Evolutionary conservation across 441 rosid genomes (phyloP), one percentile per base, ranked within the genome.

Genomic region (Rhodomyrtus psidioides): DNA sequence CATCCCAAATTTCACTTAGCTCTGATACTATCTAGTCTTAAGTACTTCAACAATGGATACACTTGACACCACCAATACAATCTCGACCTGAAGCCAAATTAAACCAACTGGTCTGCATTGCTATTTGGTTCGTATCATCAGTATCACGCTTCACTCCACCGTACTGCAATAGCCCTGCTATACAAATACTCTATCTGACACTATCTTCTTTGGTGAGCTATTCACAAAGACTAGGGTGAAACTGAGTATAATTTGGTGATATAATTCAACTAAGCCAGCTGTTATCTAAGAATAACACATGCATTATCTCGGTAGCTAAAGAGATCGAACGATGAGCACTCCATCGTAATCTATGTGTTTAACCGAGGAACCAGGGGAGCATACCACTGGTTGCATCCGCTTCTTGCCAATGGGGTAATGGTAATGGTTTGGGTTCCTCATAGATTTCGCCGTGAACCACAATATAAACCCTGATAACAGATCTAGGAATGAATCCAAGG

Each of bases 381-480:
- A 13, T 39, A 93, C 95, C 88, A 92, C 93, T 14, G 96, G 96
- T 70, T 93, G 96, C 96, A 94, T 94, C 82, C 96, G 86, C 62
- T 91, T 90, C 90, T 94, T 94, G 84, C 96, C 96, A 34, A 94
- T 91, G 5, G 96, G 96, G 82, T 94, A 94, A 4, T 82, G 84
- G 55, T 90, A 87, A 1, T 89, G 92, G 85, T 94, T 93, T 0
- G 92, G 93, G 0, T 83, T 88, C 83, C 90, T 88, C 94, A 94
- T 94, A 6, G 94, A 90, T 57, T 88, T 1, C 53, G 90, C 86
- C 54, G 96, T 93, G 49, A 91, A 94, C 96, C 96, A 94, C 53
- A 94, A 84, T 54, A 94, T 94, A 57, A 94, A 94, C 12, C 96
- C 96, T 10, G 95, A 91, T 74, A 94, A 87, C 27, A 94, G 92